phyloP scores from a whole-genome alignment of 345 rosid species.

The Eucalyptus grandis region DNA sequence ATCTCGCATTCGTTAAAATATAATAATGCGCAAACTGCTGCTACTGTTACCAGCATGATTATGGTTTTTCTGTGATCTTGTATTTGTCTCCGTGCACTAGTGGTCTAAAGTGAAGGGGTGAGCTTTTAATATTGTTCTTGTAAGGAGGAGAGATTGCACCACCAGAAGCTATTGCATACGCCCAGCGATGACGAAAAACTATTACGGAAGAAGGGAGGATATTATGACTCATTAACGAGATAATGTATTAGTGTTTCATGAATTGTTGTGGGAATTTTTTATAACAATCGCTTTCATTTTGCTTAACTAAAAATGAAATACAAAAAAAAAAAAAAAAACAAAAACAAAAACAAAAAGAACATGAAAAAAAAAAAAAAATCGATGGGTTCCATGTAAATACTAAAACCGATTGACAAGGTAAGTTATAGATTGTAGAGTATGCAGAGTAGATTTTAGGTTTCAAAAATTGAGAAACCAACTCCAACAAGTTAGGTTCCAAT shows the following conservation, averaged over 20 bases:
- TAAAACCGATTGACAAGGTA: rapidly evolving
- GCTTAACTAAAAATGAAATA: too few relatives aligned
- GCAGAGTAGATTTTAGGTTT: rapidly evolving
- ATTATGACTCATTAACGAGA: neutral
- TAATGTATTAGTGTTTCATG: neutral
- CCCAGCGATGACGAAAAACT: neutral
- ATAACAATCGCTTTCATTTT: too few relatives aligned
- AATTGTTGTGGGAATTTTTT: too few relatives aligned
- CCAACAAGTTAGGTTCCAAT: rapidly evolving
- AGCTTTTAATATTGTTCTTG: neutral
- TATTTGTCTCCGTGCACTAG: neutral
- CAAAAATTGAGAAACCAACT: rapidly evolving
- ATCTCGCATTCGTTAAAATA: neutral
- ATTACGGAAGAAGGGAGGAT: neutral
- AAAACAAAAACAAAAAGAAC: too few relatives aligned
- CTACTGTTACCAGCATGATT: too few relatives aligned
- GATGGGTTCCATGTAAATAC: rapidly evolving
- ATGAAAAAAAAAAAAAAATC: rapidly evolving
- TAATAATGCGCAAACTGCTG: neutral
- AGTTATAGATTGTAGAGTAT: rapidly evolving
- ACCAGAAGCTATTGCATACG: neutral
- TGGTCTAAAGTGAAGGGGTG: neutral
- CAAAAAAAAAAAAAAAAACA: too few relatives aligned
- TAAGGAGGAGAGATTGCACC: neutral
- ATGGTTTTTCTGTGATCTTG: neutral